Base-by-base conservation (phyloP, 768 basidiomycete genomes). In the Hebeloma cylindrosporum region DNA sequence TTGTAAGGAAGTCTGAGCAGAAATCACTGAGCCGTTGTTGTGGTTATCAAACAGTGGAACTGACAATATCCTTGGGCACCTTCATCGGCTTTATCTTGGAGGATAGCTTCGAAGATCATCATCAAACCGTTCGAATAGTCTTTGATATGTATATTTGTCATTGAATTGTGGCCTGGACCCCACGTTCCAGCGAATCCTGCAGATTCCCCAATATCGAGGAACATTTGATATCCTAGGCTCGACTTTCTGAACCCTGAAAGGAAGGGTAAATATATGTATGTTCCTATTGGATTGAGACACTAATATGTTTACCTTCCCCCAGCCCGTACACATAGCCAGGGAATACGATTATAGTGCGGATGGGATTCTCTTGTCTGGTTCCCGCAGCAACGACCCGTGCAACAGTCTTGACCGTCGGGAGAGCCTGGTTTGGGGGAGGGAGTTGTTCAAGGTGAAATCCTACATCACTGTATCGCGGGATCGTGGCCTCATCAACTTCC, bases 241-340 rank as follows among this genome's bases (percentile, higher is more conserved):
- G 62, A 60, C 46, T 67, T 72, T 40, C 68, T 66, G 21, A 71
- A 52, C 10, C 70, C 70, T 66, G 35, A 7, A 16, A 34, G 8
- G 37, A 16, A 32, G 11, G 47, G 29, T 34, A 21, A 26, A 26
- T 17, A 28, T n/a, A n/a, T n/a, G n/a, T n/a, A 27, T 17, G 14
- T n/a, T 31, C n/a, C 8, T 31, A 20, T 25, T 22, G 31, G 18
- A 6, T 11, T n/a, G n/a, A n/a, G 17, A 35, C 16, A 30, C 1
- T 7, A 14, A 6, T 16, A 28, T 40, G 21, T 16, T 13, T 28
- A 68, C 69, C 71, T 60, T 69, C 57, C 11, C 73, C 68, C 10
- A 72, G 47, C 2, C 73, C 71, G 48, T 72, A 76, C 1, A 75
- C 68, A 63, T 70, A 63, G 17, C 54, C 65, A 8, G 74, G 73